Evolutionary conservation across 169 alveolate genomes (phyloP), one percentile per base, ranked within the genome.

Genomic region (Fabrea salina): DNA sequence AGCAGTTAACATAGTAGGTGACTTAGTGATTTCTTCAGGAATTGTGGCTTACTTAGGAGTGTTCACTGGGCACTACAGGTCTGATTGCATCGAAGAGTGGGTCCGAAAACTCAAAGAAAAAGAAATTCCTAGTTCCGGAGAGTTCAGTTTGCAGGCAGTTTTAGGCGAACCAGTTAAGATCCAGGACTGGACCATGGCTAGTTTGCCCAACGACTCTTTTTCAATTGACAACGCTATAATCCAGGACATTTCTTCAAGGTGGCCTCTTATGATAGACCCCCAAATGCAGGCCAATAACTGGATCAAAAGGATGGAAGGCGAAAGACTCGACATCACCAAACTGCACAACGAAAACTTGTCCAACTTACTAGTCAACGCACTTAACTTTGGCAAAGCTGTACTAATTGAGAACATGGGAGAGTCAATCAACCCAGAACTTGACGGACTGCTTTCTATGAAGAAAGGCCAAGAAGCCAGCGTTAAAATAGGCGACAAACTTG

Each of bases 201-300:
- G 92, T 19, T 83, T 92, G 33, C 97, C 97, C 3, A 85, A 87
- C 68, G 97, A 94, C 75, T 70, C 86, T 3, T 92, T 94, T 79
- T 89, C 96, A 0, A 90, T 91, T 27, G 97, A 94, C 70, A 94
- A 94, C 74, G 97, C 96, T 0, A 92, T 94, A 71, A 94, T 94
- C 75, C 72, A 89, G 49, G 82, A 91, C 32, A 87, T 89, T 56
- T 81, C 94, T 49, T 83, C 87, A 70, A 90, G 94, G 86, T 94
- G 95, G 93, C 96, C 96, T 25, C 81, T 91, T 35, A 90, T 94
- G 94, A 92, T 94, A n/a, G 97, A 94, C 70, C 97, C 97, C 11
- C 89, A 94, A 70, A 59, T 86, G 49, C 89, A 94, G 77, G 97
- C 95, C 47, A 94, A 94, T 82, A 87, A 70, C 39, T 93, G 97